Base-by-base conservation (phyloP, 371 early-diverging fungal genomes). In the Rhizomucor pusillus region DNA sequence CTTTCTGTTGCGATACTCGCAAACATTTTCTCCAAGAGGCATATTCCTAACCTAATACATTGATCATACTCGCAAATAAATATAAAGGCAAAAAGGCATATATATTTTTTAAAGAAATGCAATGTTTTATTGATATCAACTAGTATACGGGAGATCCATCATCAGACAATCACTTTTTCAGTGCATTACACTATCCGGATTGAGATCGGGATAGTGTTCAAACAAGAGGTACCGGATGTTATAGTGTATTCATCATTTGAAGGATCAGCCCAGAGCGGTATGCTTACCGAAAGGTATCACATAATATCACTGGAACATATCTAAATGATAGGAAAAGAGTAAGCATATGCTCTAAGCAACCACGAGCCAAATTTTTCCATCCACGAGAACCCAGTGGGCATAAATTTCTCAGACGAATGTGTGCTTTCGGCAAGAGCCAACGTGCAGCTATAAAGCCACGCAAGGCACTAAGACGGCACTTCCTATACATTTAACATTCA, bases 41-140 rank as follows among this genome's bases (percentile, higher is more conserved):
- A n/a, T n/a, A n/a, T n/a, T n/a, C n/a, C n/a, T n/a, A n/a, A n/a
- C n/a, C n/a, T n/a, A n/a, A n/a, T n/a, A n/a, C n/a, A n/a, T n/a
- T n/a, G n/a, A n/a, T n/a, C n/a, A n/a, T n/a, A n/a, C 29, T 29
- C 3, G 7, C 7, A 29, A 29, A 29, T 29, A 93, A 96, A 82
- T 96, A 96, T 52, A 89, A 90, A 72, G 82, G 86, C 58, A 96
- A 97, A 65, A 92, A 81, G 90, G 92, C 81, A 98, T 97, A 52
- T 97, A 98, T 41, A 91, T n/a, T 48, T 48, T 4, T 5, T 24
- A 5, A 48, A 46, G 6, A 13, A 46, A 46, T 9, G 10, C 40
- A 33, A 44, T 1, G 12, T 10, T 44, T 55, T 45, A 24, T 43
- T 25, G 22, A 44, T n/a, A 16, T 41, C 20, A 43, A 29, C 22